These are phyloP conservation scores for Oenanthe sinensis DNA, from an alignment of 129 eudicot species.

Conservation along the genomic window DNA sequence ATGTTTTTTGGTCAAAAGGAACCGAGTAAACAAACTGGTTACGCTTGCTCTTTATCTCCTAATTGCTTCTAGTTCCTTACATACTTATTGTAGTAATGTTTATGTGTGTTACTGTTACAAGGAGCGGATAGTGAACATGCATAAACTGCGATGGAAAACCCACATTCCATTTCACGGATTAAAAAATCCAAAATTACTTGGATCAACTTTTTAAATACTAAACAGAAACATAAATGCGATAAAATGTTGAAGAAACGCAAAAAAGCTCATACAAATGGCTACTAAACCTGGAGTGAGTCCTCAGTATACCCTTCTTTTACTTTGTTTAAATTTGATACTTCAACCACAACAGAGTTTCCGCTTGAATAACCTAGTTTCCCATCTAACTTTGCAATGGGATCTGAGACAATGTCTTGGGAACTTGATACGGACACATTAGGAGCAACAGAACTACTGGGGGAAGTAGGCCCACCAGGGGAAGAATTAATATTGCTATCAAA, in stretches of 20 bases:
- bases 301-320: constrained; percentile 94
- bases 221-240: neutral
- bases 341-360: constrained; percentile 90
- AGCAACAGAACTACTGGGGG: constrained; percentile 87
- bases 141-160: neutral
- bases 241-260: neutral
- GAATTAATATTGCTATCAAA: constrained; percentile 73
- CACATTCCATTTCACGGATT: neutral
- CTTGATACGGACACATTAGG: constrained; percentile 61
- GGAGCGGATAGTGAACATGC: neutral
- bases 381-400: constrained; percentile 64
- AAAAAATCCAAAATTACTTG: neutral
- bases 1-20: neutral
- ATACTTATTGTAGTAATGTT: neutral
- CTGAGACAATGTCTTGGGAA: constrained; percentile 63
- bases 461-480: constrained; percentile 77
- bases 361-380: constrained; percentile 66
- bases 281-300: constrained; percentile 78
- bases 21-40: neutral
- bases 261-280: neutral
- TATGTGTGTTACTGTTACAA: neutral
- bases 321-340: constrained; percentile 90
- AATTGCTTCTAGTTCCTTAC: neutral
- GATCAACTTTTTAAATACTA: neutral
- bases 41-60: neutral